Conservation (phyloP, 495 filamentous ascomycete species). For the Xylaria telfairii region DNA sequence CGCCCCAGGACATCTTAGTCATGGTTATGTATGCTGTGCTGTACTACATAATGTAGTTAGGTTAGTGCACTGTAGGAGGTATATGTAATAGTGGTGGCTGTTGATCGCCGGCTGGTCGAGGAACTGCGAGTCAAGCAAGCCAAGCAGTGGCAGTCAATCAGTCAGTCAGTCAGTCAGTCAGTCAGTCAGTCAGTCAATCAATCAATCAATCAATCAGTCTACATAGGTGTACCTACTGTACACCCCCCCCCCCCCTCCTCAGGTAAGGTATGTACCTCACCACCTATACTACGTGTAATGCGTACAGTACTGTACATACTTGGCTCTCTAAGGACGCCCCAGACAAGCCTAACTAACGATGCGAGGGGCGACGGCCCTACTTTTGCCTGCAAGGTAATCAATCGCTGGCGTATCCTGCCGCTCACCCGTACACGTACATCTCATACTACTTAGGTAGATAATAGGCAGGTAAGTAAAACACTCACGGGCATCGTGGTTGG, state of each 20-base stretch:
- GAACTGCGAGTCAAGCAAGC: conserved; percentile 11
- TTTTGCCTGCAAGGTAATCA: conserved; percentile 23
- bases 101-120: conserved; percentile 18
- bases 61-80: too few species aligned
- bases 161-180: too few species aligned
- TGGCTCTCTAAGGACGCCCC: neutral
- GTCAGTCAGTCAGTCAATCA: too few species aligned
- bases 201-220: too few species aligned
- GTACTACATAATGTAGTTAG: too few species aligned
- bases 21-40: too few species aligned
- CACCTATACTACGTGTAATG: neutral
- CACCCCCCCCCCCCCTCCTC: too few species aligned
- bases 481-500: conserved; percentile 8
- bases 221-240: too few species aligned
- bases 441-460: neutral
- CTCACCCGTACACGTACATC: conserved; percentile 7
- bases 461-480: neutral
- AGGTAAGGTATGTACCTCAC: neutral
- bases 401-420: conserved; percentile 18
- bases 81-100: conserved; percentile 11
- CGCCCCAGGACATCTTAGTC: conserved; percentile 17
- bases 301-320: neutral
- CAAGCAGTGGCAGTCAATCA: too few species aligned
- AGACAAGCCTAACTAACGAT: neutral
- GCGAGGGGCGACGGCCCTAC: conserved; percentile 9